Conservation (phyloP, 1,284 basidiomycete genomes). For the Stygiomarasmius scandens region DNA sequence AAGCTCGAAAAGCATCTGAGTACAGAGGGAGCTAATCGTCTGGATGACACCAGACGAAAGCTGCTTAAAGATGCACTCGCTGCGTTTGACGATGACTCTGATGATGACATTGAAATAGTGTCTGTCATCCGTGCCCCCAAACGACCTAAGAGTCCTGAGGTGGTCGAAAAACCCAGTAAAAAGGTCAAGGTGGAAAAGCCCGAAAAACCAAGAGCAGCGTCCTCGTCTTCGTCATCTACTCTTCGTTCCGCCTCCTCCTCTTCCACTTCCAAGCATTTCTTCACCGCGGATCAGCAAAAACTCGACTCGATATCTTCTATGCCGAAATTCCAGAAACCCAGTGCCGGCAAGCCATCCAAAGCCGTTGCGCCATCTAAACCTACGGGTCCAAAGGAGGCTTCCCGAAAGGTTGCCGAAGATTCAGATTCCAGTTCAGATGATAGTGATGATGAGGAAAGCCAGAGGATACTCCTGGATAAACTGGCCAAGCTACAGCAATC, state of each 20-base stretch:
- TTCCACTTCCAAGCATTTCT: slow-evolving; percentile 22
- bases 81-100: slow-evolving; percentile 43
- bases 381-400: slow-evolving; percentile 28
- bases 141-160: background rate
- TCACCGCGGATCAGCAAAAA: slow-evolving; percentile 40
- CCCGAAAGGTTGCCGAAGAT: slow-evolving; percentile 13
- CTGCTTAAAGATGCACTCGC: slow-evolving; percentile 62
- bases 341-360: slow-evolving; percentile 17
- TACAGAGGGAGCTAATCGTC: slow-evolving; percentile 48
- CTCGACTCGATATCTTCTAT: slow-evolving; percentile 35
- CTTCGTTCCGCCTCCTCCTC: slow-evolving; percentile 9
- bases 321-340: slow-evolving; percentile 38
- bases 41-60: slow-evolving; percentile 58
- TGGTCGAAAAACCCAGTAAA: background rate
- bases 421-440: slow-evolving; percentile 41
- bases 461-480: slow-evolving; percentile 53
- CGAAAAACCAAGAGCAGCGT: background rate
- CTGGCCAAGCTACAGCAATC: slow-evolving; percentile 69
- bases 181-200: slow-evolving; percentile 5
- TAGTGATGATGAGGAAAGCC: slow-evolving; percentile 56
- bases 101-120: slow-evolving; percentile 36
- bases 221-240: background rate
- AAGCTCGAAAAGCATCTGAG: slow-evolving; percentile 58
- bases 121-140: slow-evolving; percentile 12
- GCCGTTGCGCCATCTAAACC: slow-evolving; percentile 10